Evolutionary conservation across 2,329 filamentous ascomycete species (phyloP).

Genomic region (Podosphaera xanthii): DNA sequence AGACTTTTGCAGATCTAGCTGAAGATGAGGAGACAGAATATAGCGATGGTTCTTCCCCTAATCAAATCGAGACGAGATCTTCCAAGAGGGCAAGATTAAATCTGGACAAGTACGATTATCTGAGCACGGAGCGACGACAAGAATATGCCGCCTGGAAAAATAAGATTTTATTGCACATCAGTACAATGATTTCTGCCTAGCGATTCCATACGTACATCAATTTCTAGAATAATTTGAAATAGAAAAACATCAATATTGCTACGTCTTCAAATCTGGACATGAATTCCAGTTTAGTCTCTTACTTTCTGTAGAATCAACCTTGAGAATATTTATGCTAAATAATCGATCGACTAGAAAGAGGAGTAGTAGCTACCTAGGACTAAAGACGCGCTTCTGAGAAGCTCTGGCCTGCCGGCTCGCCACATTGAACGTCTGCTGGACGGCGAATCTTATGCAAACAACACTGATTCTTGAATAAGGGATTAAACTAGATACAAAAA

Average conservation of each 20-base stretch:
- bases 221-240: neutral
- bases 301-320: too few species aligned
- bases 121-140: constrained; percentile 36
- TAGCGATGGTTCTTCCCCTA: neutral
- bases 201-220: neutral
- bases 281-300: too few species aligned
- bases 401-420: too few species aligned
- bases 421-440: too few species aligned
- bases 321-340: too few species aligned
- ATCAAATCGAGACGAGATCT: neutral
- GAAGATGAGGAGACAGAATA: constrained; percentile 12
- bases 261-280: neutral
- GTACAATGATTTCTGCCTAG: constrained; percentile 16
- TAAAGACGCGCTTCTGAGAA: too few species aligned
- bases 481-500: too few species aligned
- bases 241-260: neutral
- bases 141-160: constrained; percentile 45
- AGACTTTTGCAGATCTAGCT: constrained; percentile 15
- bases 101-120: constrained; percentile 52
- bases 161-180: constrained; percentile 31
- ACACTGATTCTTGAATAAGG: too few species aligned
- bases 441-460: too few species aligned
- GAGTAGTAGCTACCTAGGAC: too few species aligned
- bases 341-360: too few species aligned
- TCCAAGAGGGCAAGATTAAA: constrained; percentile 5